Conservation (phyloP, 1,284 basidiomycete species). For the Cutaneotrichosporon sp. region DNA sequence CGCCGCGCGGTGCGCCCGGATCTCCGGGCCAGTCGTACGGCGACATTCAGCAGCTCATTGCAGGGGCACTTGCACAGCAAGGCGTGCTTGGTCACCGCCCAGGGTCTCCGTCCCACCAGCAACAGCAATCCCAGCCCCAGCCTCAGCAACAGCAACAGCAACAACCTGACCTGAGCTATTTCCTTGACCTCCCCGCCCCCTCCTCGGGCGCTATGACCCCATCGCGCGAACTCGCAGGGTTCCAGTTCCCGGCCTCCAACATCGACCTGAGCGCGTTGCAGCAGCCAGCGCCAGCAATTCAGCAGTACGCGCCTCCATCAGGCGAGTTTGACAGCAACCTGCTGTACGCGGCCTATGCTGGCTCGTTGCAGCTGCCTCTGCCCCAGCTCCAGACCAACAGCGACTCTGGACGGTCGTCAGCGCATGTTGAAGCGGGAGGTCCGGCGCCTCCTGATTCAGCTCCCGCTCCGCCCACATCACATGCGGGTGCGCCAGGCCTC, state of each 20-base stretch:
- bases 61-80: conserved; percentile 15
- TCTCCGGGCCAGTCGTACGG: conserved; percentile 4
- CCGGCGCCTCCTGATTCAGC: background rate
- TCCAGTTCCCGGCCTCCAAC: background rate
- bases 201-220: no score
- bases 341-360: background rate
- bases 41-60: conserved; percentile 19
- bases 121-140: background rate
- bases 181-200: background rate
- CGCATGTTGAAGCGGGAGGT: background rate
- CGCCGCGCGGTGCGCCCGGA: conserved; percentile 2
- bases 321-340: conserved; percentile 2
- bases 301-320: background rate
- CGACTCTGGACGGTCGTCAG: background rate
- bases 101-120: background rate
- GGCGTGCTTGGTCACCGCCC: conserved; percentile 5
- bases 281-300: background rate
- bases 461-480: background rate
- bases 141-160: background rate
- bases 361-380: background rate
- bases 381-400: background rate
- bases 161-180: conserved; percentile 1
- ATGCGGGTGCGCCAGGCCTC: background rate
- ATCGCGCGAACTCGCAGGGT: background rate
- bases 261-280: background rate